Evolutionary conservation across 2,329 filamentous ascomycete species (phyloP), one percentile per base, ranked within the genome.

Genomic region (Chrysoporthe cubensis): DNA sequence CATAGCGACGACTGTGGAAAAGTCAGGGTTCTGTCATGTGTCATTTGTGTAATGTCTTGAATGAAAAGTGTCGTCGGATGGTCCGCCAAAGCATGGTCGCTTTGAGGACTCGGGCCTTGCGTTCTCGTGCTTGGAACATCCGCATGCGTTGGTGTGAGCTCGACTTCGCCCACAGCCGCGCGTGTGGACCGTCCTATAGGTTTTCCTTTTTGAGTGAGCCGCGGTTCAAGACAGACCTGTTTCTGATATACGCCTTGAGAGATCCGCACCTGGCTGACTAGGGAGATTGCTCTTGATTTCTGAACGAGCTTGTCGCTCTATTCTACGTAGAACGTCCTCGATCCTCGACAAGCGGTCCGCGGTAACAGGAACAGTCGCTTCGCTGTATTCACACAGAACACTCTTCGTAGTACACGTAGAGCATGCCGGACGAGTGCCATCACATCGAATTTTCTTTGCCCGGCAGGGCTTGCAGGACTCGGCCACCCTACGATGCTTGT

Each of bases 11-110:
- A 14, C 5, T 5, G 16, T 21, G 21, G 54, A 14, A 26, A 13
- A 40, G 21, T 21, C 13, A 18, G 26, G 16, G 54, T 13, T 34
- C 37, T 40, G 9, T 40, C 9, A 9, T 40, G 37, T 40, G 37
- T 40, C 37, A 40, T 40, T 9, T 57, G 54, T 6, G 54, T 57
- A 14, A 57, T 57, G n/a, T 57, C 54, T 57, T 40, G 54, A 26
- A 57, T 18, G 54, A 57, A 57, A 9, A 5, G 54, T 57, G 34
- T 57, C n/a, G 54, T 57, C 14, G 54, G 21, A 57, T 57, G 54
- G 54, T 57, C 54, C 34, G 54, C 16, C 5, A 57, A 57, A 32
- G 54, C 13, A 18, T 6, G 14, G 9, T 57, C 54, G 6, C 8
- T 57, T 40, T 40, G 6, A 40, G 37, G 37, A 6, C 34, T 26